Evolutionary conservation across 148 eudicot species (phyloP), one percentile per base, ranked within the genome.

Genomic region (Cornus controversa): DNA sequence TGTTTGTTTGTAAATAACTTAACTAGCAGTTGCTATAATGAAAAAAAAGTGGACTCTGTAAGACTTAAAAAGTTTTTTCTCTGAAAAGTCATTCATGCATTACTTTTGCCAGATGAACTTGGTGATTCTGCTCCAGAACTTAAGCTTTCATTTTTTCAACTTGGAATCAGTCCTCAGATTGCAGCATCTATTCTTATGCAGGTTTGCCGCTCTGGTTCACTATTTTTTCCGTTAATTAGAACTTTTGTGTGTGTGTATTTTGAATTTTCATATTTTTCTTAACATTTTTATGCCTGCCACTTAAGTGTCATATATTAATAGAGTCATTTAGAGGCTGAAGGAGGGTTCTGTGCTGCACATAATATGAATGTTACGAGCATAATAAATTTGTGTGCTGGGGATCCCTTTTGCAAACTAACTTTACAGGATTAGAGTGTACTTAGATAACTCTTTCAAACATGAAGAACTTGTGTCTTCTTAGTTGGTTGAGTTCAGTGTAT

Each of bases 161-260:
- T 96, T 80, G 99, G 99, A 81, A 90, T 96, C 80, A 91, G 99
- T 84, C 99, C 99, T 16, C 99, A 96, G 82, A 96, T 96, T 68
- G 93, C 85, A 71, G 99, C 99, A 77, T 96, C 99, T 26, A 91
- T 96, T 69, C 84, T 96, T 80, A 93, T 96, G 97, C 97, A 96
- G 97, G 99, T 76, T 10, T 64, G 74, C 36, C 7, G 50, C 68
- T 26, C 36, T 27, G 42, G 37, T 22, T 29, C 70, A 66, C 7
- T 40, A 57, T 64, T 22, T 68, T 57, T 70, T 66, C 58, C 7
- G 23, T 70, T 10, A 28, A 10, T 11, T 27, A 57, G 31, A 54
- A 36, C 23, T 68, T 20, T 24, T 22, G 28, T 26, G 45, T 3
- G n/a, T 70, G 18, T 67, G 10, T 47, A 23, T 66, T 45, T 14